Conservation (phyloP, 148 eudicot genomes). For the Rhododendron mucronatum region DNA sequence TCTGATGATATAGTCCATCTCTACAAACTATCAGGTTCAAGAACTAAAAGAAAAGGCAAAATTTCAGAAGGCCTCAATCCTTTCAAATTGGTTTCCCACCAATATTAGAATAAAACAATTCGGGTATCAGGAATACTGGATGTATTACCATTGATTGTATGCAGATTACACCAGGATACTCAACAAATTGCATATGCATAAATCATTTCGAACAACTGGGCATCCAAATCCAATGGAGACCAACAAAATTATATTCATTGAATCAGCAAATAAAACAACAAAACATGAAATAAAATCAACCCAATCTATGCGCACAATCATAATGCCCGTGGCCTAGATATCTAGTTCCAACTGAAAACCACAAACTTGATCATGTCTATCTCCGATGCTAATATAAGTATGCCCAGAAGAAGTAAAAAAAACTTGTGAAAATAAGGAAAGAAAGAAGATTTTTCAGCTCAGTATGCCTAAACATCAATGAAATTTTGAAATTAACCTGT, state of each 20-base stretch:
- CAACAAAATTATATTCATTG: background rate
- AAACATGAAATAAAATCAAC: background rate
- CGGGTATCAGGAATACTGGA: background rate
- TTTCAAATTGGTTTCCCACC: background rate
- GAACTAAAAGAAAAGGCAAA: background rate
- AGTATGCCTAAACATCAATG: background rate
- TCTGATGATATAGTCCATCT: background rate
- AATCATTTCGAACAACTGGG: background rate
- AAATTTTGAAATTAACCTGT: background rate
- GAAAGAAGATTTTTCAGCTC: background rate
- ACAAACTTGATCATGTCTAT: background rate
- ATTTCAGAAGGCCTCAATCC: background rate
- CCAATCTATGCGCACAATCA: background rate
- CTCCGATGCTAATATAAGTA: background rate
- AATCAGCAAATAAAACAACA: background rate
- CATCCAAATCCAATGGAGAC: conserved; percentile 3
- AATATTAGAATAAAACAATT: background rate
- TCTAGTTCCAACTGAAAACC: background rate
- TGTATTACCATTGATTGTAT: background rate
- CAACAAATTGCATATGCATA: background rate
- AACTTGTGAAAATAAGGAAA: background rate
- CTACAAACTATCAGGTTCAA: background rate
- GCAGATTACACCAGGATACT: background rate
- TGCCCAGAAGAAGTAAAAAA: background rate
- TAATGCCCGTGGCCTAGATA: background rate